Evolutionary conservation across 108 stramenopile genomes (phyloP), one percentile per base, ranked within the genome.

Genomic region (Pseudonitzschia multiseries): DNA sequence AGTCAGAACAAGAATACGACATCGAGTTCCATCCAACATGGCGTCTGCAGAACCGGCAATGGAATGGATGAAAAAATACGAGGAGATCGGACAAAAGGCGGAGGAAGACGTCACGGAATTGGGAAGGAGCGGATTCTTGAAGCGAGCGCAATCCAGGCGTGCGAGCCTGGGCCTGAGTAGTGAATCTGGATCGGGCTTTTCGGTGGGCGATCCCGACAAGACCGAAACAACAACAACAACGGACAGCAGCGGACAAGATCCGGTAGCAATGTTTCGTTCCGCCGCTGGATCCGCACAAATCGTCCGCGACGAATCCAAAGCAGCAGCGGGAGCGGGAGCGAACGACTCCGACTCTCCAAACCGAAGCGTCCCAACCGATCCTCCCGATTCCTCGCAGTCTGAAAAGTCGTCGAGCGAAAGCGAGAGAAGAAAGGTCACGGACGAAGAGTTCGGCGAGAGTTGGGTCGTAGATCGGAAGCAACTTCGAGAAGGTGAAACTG

Each of bases 61-160:
- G n/a, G n/a, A 79, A 70, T 79, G 79, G 79, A 73, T 74, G 60
- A 4, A 56, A 57, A 79, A 79, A 43, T 74, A 60, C 69, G 36
- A 79, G 44, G 53, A 79, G 48, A 79, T 79, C 44, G 73, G 79
- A 8, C 73, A 70, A 44, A 79, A 79, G 41, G 62, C 62, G 22
- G 57, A 69, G 36, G 73, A 70, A 60, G 71, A 48, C 13, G 76
- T 70, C 13, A 56, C 62, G 20, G 60, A 52, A 0, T 57, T 59
- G 27, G 54, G 29, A 0, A 46, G 12, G 8, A 65, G 64, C 18
- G 66, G 29, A 9, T 57, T 71, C 36, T 4, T 46, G 31, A 70
- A 36, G 28, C 27, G 48, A 31, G 64, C 24, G 29, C 59, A 52
- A 59, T 57, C 20, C 56, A 57, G 71, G 46, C 56, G 60, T 10